phyloP scores from a whole-genome alignment of 805 yeast species.

The Jamesozyma jinghongensis region DNA sequence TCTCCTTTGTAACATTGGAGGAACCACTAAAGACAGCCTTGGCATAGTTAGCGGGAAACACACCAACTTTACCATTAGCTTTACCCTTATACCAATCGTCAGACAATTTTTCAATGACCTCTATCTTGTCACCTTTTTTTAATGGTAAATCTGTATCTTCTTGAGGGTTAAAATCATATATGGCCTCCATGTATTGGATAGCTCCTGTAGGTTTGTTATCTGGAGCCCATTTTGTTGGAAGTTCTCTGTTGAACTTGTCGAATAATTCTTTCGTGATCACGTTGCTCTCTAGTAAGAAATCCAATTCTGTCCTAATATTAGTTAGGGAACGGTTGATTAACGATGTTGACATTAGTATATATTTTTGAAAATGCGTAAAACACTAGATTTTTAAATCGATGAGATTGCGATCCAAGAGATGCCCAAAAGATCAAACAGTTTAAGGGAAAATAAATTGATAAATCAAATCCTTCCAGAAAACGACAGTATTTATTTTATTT shows the following conservation, averaged over 20 bases:
- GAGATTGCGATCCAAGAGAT: too few species aligned
- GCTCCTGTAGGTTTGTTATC: too few species aligned
- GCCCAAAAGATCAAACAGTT: too few species aligned
- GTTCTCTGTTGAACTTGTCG: slow-evolving; percentile 38
- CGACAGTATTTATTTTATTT: too few species aligned
- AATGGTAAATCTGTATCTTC: slow-evolving; percentile 67
- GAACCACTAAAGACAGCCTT: slow-evolving; percentile 27
- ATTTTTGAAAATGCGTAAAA: too few species aligned
- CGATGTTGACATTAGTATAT: slow-evolving; percentile 38
- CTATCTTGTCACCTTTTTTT: slow-evolving; percentile 56
- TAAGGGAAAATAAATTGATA: too few species aligned
- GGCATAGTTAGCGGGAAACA: slow-evolving; percentile 87
- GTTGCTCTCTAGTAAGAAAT: slow-evolving; percentile 64
- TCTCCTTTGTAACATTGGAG: background rate
- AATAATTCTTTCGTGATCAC: slow-evolving; percentile 54
- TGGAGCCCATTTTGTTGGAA: slow-evolving; percentile 43
- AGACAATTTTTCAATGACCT: slow-evolving; percentile 62
- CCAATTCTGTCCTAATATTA: slow-evolving; percentile 68
- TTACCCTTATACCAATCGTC: slow-evolving; percentile 90
- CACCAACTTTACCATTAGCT: slow-evolving; percentile 52
- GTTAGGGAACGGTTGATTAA: slow-evolving; percentile 70
- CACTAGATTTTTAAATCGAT: too few species aligned
- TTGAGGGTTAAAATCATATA: slow-evolving; percentile 66
- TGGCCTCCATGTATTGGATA: slow-evolving; percentile 45
- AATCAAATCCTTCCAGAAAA: too few species aligned